Evolutionary conservation across 83 land plant genomes (phyloP).

Genomic region (Diphasiastrum complanatum): DNA sequence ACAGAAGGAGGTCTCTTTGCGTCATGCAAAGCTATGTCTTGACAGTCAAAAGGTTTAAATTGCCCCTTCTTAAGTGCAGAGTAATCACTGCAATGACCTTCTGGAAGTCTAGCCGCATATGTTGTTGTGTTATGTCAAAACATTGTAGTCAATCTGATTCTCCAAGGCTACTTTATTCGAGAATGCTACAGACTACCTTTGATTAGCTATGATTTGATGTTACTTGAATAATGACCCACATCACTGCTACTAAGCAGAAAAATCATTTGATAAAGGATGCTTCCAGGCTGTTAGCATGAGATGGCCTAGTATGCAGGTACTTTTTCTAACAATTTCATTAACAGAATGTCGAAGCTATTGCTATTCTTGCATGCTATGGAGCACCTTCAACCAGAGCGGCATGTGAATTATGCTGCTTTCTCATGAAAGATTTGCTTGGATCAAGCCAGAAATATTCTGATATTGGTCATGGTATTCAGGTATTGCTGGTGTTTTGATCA

Average conservation of each 20-base stretch:
- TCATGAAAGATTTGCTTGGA: too few species aligned
- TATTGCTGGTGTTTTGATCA: too few species aligned
- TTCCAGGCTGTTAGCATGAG: neutral
- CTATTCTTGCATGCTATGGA: slow-evolving; percentile 29
- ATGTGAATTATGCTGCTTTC: slow-evolving; percentile 25
- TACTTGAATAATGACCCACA: too few species aligned
- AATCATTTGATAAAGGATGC: neutral
- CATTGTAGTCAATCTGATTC: neutral
- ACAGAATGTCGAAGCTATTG: slow-evolving; percentile 27
- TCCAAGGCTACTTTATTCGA: too few species aligned
- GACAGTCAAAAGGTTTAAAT: slow-evolving; percentile 22
- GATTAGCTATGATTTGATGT: too few species aligned
- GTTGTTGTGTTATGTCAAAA: neutral
- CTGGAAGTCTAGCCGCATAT: too few species aligned
- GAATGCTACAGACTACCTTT: too few species aligned
- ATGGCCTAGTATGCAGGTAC: neutral
- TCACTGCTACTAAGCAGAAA: neutral
- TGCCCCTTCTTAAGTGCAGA: too few species aligned
- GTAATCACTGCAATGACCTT: too few species aligned
- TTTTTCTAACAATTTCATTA: neutral
- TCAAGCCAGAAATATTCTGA: too few species aligned
- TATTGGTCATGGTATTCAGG: too few species aligned
- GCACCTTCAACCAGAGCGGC: slow-evolving; percentile 18
- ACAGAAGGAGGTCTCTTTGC: slow-evolving; percentile 28
- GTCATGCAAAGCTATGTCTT: slow-evolving; percentile 31